These are phyloP conservation scores for Leccinum longicurvipes DNA, from an alignment of 768 basidiomycete genomes.

Conservation along the genomic window DNA sequence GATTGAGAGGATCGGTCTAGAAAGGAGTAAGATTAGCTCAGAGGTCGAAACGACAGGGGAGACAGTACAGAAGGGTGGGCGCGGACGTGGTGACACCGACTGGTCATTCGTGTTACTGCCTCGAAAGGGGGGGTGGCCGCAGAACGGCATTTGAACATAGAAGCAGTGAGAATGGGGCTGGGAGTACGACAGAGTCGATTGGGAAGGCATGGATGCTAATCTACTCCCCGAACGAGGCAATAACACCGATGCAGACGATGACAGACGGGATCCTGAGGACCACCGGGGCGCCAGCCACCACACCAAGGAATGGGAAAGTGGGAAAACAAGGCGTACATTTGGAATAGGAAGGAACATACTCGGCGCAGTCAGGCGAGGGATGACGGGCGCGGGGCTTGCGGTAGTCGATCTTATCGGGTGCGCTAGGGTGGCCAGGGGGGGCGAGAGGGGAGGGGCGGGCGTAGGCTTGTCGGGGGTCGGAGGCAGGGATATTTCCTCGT, in stretches of 20 bases:
- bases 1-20: slow-evolving; percentile 81
- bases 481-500: slow-evolving; percentile 39
- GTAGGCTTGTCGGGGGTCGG: slow-evolving; percentile 52
- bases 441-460: slow-evolving; percentile 36
- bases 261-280: slow-evolving; percentile 33
- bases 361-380: slow-evolving; percentile 66
- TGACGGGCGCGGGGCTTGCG: slow-evolving; percentile 31
- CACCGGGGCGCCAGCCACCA: slow-evolving; percentile 53
- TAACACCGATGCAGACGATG: slow-evolving; percentile 38
- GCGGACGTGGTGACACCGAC: background rate
- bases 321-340: slow-evolving; percentile 62
- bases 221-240: slow-evolving; percentile 15
- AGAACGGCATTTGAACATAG: slow-evolving; percentile 2
- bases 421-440: slow-evolving; percentile 38
- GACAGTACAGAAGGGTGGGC: slow-evolving; percentile 3
- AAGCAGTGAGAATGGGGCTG: slow-evolving; percentile 1
- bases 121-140: slow-evolving; percentile 4
- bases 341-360: slow-evolving; percentile 89
- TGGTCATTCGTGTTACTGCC: slow-evolving; percentile 1
- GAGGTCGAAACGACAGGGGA: background rate
- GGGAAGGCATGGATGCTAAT: background rate
- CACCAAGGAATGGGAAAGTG: slow-evolving; percentile 48
- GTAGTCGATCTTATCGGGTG: background rate
- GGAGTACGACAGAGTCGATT: background rate
- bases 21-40: slow-evolving; percentile 1